A percentile compares a stretch with the other conserved stretches of the same genome.
These are phyloP conservation scores for Penicillium sp. DNA, from an alignment of 2,329 filamentous ascomycete species.

Conservation along the genomic window DNA sequence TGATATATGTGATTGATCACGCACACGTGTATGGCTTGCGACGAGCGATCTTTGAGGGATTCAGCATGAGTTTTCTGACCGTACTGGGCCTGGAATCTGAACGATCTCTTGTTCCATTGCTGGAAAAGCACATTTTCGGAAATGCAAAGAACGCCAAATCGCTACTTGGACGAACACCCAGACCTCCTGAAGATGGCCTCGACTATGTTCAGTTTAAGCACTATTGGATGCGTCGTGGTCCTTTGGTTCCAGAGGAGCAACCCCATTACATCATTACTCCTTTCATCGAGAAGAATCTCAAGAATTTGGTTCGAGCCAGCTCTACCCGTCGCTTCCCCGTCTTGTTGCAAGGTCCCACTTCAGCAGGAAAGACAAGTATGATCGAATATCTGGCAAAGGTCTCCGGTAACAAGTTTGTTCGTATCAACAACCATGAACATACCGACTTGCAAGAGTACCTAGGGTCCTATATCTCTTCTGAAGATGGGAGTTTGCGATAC, in stretches of 20 bases:
- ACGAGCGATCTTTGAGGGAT: conserved; percentile 88
- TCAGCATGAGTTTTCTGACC: conserved; percentile 97
- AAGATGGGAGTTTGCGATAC: conserved; percentile 82
- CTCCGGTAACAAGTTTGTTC: conserved; percentile 94
- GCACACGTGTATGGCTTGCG: conserved; percentile 81
- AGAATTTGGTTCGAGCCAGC: conserved; percentile 90
- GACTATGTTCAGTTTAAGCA: conserved; percentile 84
- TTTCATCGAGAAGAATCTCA: conserved; percentile 90
- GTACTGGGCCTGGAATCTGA: conserved; percentile 83
- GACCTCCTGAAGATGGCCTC: conserved; percentile 73
- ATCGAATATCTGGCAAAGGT: conserved; percentile 97
- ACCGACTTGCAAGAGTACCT: conserved; percentile 98
- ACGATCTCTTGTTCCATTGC: conserved; percentile 73
- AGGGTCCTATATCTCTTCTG: conserved; percentile 86
- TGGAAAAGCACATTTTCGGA: conserved; percentile 77
- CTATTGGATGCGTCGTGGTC: conserved; percentile 86
- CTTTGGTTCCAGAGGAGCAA: conserved; percentile 68
- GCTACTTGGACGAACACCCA: conserved; percentile 76
- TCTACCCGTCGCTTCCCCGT: conserved; percentile 92
- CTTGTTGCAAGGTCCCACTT: conserved; percentile 93
- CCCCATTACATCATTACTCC: conserved; percentile 94
- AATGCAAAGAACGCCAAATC: conserved; percentile 70
- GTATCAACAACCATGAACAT: conserved; percentile 99
- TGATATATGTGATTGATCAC: conserved; percentile 86
- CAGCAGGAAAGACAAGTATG: conserved; percentile 98